Conservation (phyloP, 2,329 filamentous ascomycete genomes). For the Blastomyces parvus region DNA sequence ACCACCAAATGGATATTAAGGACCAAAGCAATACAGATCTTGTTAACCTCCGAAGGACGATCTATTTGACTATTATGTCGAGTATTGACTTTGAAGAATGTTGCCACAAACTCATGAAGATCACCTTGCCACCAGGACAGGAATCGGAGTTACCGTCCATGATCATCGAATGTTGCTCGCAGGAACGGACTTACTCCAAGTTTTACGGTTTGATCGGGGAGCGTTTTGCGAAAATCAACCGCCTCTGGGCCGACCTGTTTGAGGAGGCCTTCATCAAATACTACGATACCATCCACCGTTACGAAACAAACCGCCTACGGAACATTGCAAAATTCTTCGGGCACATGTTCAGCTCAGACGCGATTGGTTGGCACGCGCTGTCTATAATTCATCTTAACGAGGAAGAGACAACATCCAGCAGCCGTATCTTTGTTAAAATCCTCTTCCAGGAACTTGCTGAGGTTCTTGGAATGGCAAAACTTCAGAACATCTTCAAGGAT, state of each 20-base stretch:
- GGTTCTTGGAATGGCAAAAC: constrained; percentile 70
- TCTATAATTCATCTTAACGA: constrained; percentile 83
- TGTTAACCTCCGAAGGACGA: constrained; percentile 83
- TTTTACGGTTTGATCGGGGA: constrained; percentile 94
- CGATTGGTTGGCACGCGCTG: constrained; percentile 84
- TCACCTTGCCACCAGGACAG: constrained; percentile 75
- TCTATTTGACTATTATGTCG: constrained; percentile 96
- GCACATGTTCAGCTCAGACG: constrained; percentile 77
- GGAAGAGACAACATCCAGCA: constrained; percentile 92
- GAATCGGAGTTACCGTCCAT: constrained; percentile 90
- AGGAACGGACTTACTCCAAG: constrained; percentile 94
- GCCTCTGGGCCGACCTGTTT: constrained; percentile 87
- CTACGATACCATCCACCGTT: constrained; percentile 94
- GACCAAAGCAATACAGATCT: constrained; percentile 95
- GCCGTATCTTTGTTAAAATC: constrained; percentile 97
- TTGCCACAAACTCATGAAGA: constrained; percentile 92
- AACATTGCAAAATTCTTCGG: constrained; percentile 95
- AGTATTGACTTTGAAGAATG: constrained; percentile 94
- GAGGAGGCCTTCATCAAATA: constrained; percentile 84
- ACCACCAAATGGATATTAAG: constrained; percentile 86
- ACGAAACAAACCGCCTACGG: constrained; percentile 87
- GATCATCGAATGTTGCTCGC: constrained; percentile 93
- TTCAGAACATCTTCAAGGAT: constrained; percentile 68
- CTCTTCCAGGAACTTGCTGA: constrained; percentile 87
- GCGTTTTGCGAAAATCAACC: constrained; percentile 89